phyloP scores from a whole-genome alignment of 2,329 filamentous ascomycete species.

The Acrodontium crateriforme region DNA sequence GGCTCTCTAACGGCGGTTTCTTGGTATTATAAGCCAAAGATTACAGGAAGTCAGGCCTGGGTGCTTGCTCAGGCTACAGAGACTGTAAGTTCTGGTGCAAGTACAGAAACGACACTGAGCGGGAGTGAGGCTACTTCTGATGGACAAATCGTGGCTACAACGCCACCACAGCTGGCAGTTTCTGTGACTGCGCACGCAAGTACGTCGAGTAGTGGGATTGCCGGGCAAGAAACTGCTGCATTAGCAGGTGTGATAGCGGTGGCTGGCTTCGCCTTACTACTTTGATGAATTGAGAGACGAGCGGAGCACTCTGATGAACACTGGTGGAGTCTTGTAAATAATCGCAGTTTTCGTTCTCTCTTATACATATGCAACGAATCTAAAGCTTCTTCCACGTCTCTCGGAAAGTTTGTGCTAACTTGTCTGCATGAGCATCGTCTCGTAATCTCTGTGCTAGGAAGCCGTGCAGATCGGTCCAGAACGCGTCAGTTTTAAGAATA shows the following conservation, averaged over 20 bases:
- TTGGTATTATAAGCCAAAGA: slow-evolving; percentile 14
- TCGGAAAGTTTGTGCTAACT: slow-evolving; percentile 54
- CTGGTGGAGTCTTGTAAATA: no score
- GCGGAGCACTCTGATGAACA: no score
- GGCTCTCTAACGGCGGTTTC: slow-evolving; percentile 17
- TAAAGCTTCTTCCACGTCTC: slow-evolving; percentile 61
- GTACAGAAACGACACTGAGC: slow-evolving; percentile 4
- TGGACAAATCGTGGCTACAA: slow-evolving; percentile 9
- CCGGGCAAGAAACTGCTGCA: slow-evolving; percentile 6
- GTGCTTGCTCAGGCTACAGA: slow-evolving; percentile 10
- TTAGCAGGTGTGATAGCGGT: slow-evolving; percentile 10
- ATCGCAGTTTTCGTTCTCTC: no score
- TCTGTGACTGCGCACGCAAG: no score
- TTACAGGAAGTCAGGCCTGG: slow-evolving; percentile 14
- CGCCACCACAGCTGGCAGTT: no score
- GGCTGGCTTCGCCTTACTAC: no score
- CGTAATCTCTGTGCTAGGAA: slow-evolving; percentile 69
- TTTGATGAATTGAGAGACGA: no score
- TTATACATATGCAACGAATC: no score
- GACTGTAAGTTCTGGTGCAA: slow-evolving; percentile 5
- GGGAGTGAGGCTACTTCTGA: slow-evolving; percentile 5
- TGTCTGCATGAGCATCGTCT: slow-evolving; percentile 51
- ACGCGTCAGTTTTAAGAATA: slow-evolving; percentile 51
- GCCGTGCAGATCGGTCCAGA: slow-evolving; percentile 74
- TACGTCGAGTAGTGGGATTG: slow-evolving; percentile 4